These are phyloP conservation scores for Plasmodium malariae DNA, from an alignment of 169 alveolate species.

Conservation along the genomic window DNA sequence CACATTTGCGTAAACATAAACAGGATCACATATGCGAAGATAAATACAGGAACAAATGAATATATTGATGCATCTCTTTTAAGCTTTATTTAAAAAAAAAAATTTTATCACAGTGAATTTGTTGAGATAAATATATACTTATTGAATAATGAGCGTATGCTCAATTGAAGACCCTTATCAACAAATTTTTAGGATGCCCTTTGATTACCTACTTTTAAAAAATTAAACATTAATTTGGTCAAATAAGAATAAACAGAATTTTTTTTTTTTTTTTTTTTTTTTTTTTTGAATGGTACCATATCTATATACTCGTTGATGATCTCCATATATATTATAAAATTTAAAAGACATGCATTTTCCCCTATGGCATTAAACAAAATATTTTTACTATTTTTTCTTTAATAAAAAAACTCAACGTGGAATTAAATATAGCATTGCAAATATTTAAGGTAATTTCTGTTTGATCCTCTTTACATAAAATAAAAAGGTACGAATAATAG, in stretches of 20 bases:
- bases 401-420: neutral
- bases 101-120: conserved; percentile 20
- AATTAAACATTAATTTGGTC: conserved; percentile 33
- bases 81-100: conserved; percentile 28
- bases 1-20: too few relatives aligned
- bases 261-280: neutral
- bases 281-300: conserved; percentile 17
- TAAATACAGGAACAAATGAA: neutral
- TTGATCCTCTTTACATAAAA: too few relatives aligned
- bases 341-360: conserved; percentile 34
- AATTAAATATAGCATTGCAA: too few relatives aligned
- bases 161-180: conserved; percentile 17
- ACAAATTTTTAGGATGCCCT: conserved; percentile 17
- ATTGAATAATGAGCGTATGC: neutral
- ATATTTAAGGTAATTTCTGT: too few relatives aligned
- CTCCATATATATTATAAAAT: neutral
- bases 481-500: neutral
- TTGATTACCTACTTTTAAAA: conserved; percentile 25
- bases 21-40: too few relatives aligned
- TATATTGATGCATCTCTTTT: conserved; percentile 12
- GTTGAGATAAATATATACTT: conserved; percentile 38
- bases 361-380: conserved; percentile 29
- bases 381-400: conserved; percentile 20
- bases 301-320: conserved; percentile 13
- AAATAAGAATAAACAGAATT: conserved; percentile 36